Base-by-base conservation (phyloP, 225 moss, liverwort and hornwort species). In the Ulota crispa region DNA sequence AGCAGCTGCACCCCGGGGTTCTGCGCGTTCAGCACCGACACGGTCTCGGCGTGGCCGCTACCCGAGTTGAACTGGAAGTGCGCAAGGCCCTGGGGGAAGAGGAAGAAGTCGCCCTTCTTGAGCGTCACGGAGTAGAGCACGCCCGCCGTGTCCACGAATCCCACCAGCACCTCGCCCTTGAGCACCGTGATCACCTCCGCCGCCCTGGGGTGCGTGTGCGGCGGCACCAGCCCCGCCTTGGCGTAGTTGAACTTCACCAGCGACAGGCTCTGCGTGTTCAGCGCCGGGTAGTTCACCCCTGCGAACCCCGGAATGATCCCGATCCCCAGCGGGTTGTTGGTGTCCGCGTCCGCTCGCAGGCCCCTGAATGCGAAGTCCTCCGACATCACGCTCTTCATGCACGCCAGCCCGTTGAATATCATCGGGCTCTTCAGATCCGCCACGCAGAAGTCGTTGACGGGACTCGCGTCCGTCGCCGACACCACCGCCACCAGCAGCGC, bases 361-460 rank as follows among this genome's bases (percentile, higher is more conserved):
- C 64, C 83, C 2, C 37, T 59, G 70, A 86, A 76, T 6, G 36
- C 12, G 45, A 89, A 81, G 32, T 86, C 83, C 6, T 64, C 71
- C 3, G 81, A 0, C 21, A 1, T 8, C 28, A 79, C 78, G 37
- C 0, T 72, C 18, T 65, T 1, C 81, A 81, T 79, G 86, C 86
- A 89, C 9, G 26, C 5, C 2, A 86, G 37, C 6, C 89, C 86
- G 9, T 89, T 86, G 59, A 88, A 9, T 27, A 68, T 0, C 18
- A 74, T 0, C 0, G 45, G 0, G 68, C 64, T 88, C n/a, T 61
- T 83, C 26, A 66, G 74, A 34, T 89, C 83, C 26, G 78, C 74
- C 68, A 83, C 86, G 45, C 86, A 86, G 75, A 20, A 86, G 71
- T 89, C 86, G 14, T 81, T 83, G 78, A 88, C 67, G 16, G 81